Percentiles rank a stretch among this genome's conserved stretches.
Conservation (phyloP, 2,329 filamentous ascomycete species). For the Aspergillus sojae region DNA sequence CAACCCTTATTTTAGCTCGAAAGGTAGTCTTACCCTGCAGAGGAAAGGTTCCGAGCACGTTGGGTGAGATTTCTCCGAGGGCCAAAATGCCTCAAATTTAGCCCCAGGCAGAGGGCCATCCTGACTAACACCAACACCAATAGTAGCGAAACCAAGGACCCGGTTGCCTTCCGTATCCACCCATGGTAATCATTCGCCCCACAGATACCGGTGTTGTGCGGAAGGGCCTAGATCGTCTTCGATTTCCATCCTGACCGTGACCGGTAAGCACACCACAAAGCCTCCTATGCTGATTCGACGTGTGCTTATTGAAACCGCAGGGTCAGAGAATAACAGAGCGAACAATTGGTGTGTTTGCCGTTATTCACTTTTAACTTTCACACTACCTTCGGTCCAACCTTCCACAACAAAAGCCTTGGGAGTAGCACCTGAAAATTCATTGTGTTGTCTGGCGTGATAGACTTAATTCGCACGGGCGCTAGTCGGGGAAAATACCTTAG, state of each 20-base stretch:
- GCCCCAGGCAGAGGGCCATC: too few relatives aligned
- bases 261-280: not conserved
- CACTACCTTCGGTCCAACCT: not conserved
- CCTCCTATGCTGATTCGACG: not conserved
- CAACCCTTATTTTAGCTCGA: not conserved
- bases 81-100: not conserved
- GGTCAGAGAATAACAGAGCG: not conserved
- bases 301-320: not conserved
- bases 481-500: too few relatives aligned
- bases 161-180: too few relatives aligned
- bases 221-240: not conserved
- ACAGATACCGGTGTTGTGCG: not conserved
- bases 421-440: not conserved
- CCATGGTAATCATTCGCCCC: too few relatives aligned
- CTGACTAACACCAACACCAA: too few relatives aligned
- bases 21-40: not conserved
- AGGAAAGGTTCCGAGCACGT: not conserved
- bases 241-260: not conserved
- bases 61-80: not conserved
- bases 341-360: not conserved
- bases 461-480: too few relatives aligned
- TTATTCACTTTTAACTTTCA: not conserved
- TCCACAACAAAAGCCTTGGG: accelerated
- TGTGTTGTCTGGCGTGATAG: not conserved
- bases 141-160: too few relatives aligned